phyloP scores from a whole-genome alignment of 768 basidiomycete genomes.

The Amanita phalloides region DNA sequence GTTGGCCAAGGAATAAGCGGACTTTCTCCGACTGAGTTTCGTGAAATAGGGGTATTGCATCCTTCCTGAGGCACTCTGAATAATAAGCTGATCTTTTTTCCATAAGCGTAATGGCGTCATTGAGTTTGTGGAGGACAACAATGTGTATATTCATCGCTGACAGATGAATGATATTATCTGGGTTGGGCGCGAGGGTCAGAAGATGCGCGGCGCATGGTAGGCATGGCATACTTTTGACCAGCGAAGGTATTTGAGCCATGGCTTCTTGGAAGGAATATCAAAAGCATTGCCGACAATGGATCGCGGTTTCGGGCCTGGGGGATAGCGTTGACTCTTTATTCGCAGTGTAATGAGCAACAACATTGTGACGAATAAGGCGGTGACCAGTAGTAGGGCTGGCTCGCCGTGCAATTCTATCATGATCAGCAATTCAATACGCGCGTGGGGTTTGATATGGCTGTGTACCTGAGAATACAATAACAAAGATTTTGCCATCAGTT shows the following conservation, averaged over 20 bases:
- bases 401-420: too few relatives aligned
- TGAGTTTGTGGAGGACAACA: neutral
- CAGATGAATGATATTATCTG: neutral
- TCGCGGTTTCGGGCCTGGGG: neutral
- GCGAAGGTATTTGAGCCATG: neutral
- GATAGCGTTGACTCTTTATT: neutral
- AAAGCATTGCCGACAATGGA: neutral
- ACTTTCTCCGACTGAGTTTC: too few relatives aligned
- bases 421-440: too few relatives aligned
- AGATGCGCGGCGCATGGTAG: neutral
- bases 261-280: neutral
- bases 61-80: too few relatives aligned
- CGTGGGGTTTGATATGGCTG: too few relatives aligned
- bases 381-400: too few relatives aligned
- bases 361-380: neutral
- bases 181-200: too few relatives aligned
- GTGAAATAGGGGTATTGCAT: too few relatives aligned
- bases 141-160: neutral
- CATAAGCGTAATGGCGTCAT: neutral
- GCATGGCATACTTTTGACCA: slow-evolving; percentile 1
- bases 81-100: neutral
- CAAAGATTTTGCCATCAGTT: too few relatives aligned
- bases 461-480: too few relatives aligned
- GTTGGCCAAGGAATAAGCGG: neutral
- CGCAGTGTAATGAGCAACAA: neutral